These are phyloP conservation scores for Borealophlyctis nickersoniae DNA, from an alignment of 192 early-diverging fungal genomes.

Conservation along the genomic window DNA sequence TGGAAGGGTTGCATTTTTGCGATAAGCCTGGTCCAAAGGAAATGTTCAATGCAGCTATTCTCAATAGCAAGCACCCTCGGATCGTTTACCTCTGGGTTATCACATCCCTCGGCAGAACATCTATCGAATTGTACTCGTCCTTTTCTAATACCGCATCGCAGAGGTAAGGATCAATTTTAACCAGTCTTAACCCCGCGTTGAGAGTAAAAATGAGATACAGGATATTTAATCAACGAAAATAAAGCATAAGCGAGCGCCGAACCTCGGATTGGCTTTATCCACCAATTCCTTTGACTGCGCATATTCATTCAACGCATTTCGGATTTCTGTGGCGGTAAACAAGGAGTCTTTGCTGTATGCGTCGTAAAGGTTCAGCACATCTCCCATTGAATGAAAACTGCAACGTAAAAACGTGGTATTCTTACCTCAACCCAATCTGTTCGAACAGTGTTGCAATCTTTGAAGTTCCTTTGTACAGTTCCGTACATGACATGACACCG, in stretches of 20 bases:
- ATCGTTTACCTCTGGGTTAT: conserved; percentile 40
- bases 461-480: conserved; percentile 31
- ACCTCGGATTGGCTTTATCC: conserved; percentile 32
- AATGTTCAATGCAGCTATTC: no score
- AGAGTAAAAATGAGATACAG: no score
- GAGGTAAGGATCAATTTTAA: conserved; percentile 65
- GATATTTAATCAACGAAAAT: no score
- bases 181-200: conserved; percentile 46
- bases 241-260: no score
- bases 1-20: conserved; percentile 57
- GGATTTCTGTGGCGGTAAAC: conserved; percentile 60
- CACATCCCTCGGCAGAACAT: conserved; percentile 55
- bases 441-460: conserved; percentile 23
- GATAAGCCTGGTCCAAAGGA: no score
- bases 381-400: no score
- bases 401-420: no score
- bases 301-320: conserved; percentile 58
- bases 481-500: conserved; percentile 21
- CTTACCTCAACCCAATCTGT: conserved; percentile 33
- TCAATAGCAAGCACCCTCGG: no score
- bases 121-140: conserved; percentile 60
- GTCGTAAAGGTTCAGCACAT: conserved; percentile 58
- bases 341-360: conserved; percentile 51
- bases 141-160: conserved; percentile 67
- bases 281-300: conserved; percentile 58